Conservation (phyloP, 176 grass and related monocot genomes). For the Phoenix roebelenii region DNA sequence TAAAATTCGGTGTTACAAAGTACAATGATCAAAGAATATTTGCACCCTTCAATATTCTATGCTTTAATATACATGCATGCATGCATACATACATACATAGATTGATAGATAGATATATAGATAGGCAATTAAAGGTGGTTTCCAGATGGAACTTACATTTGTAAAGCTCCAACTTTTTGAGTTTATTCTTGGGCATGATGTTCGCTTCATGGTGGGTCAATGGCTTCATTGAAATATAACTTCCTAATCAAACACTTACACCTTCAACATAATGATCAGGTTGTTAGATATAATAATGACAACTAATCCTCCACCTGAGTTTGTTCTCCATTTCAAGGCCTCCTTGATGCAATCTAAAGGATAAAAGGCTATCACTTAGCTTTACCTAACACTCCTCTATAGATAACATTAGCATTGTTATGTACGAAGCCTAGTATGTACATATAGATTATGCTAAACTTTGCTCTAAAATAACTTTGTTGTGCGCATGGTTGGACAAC, state of each 20-base stretch:
- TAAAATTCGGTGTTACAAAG: no score
- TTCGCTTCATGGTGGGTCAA: no score
- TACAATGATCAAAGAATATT: no score
- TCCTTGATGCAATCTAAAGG: background rate
- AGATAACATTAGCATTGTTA: background rate
- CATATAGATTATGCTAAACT: background rate
- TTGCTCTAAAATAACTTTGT: background rate
- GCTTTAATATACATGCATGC: no score
- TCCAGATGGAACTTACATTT: no score
- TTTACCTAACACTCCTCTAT: slow-evolving; percentile 1
- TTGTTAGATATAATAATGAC: background rate
- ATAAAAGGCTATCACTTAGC: background rate
- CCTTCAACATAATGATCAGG: background rate
- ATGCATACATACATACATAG: no score
- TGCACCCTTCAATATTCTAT: no score
- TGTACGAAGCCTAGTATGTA: background rate
- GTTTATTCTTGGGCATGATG: no score
- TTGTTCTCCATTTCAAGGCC: background rate
- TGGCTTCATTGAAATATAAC: no score
- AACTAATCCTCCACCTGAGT: background rate
- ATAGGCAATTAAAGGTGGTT: no score
- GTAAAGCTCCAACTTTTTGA: no score
- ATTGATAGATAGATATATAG: no score
- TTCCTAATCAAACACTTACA: background rate
- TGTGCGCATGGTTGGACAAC: background rate